Conservation (phyloP, 768 basidiomycete species). For the Tulasnella calospora region DNA sequence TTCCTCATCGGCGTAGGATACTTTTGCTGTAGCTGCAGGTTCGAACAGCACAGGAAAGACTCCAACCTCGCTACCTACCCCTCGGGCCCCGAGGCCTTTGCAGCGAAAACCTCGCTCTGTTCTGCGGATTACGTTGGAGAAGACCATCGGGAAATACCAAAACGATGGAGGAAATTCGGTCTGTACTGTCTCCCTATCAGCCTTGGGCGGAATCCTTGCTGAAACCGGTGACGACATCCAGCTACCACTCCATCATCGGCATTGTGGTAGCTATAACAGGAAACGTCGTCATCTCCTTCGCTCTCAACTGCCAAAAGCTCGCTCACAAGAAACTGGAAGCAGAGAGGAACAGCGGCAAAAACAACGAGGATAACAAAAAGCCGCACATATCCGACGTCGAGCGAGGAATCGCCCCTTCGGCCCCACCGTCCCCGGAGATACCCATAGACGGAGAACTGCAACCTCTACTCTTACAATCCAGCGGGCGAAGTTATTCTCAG, state of each 20-base stretch:
- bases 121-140: not conserved
- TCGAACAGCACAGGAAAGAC: not conserved
- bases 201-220: not conserved
- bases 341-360: constrained; percentile 28
- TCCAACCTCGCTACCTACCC: not conserved
- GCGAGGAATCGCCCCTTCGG: not conserved
- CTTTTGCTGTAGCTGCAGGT: not conserved
- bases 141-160: not conserved
- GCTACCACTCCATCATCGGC: constrained; percentile 48
- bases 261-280: constrained; percentile 78
- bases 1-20: not conserved
- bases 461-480: not conserved
- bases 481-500: not conserved
- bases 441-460: constrained; percentile 1
- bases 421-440: not conserved
- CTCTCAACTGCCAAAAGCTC: constrained; percentile 88
- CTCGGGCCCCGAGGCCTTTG: not conserved
- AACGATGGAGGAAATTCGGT: not conserved
- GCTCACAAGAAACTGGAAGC: constrained; percentile 68
- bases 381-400: constrained; percentile 10
- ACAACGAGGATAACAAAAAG: not conserved
- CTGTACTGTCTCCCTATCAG: not conserved
- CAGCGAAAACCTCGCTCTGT: not conserved
- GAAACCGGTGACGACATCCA: not conserved
- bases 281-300: constrained; percentile 83